A percentile compares a stretch with the other conserved stretches of the same genome.
phyloP scores from a whole-genome alignment of 2,329 filamentous ascomycete species.

The Rhynchosporium agropyri region DNA sequence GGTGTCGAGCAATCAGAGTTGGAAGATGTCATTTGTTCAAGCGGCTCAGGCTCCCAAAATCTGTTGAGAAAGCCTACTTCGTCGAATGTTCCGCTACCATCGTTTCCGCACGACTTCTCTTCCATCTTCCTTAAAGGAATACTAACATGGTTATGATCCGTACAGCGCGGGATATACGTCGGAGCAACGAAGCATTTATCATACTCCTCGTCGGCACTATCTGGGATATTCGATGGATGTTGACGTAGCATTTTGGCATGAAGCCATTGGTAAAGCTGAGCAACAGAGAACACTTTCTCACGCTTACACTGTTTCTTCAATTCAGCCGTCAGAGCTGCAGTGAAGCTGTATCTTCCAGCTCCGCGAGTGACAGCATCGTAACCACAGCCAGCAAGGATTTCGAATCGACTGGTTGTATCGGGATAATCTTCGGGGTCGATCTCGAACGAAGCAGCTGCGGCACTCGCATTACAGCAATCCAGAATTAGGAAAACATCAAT shows the following conservation, averaged over 20 bases:
- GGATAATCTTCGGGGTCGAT: not conserved
- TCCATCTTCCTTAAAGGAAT: conserved; percentile 7
- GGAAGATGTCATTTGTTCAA: not conserved
- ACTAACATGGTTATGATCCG: not conserved
- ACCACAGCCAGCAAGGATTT: conserved; percentile 12
- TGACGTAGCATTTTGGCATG: conserved; percentile 11
- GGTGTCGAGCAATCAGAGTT: no score
- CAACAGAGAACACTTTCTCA: not conserved
- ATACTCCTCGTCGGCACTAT: not conserved
- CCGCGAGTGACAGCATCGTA: conserved; percentile 1
- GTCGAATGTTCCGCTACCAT: not conserved
- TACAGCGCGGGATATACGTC: conserved; percentile 1
- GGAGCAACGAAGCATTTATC: not conserved
- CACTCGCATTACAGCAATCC: conserved; percentile 11
- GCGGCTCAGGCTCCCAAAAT: not conserved
- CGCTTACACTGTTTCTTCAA: not conserved
- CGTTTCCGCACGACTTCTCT: not conserved
- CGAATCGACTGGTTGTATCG: not conserved
- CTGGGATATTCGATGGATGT: conserved; percentile 8
- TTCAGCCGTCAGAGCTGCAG: not conserved
- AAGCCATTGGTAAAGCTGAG: not conserved
- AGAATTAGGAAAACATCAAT: not conserved
- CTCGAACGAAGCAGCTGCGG: conserved; percentile 5
- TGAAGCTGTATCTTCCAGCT: conserved; percentile 11
- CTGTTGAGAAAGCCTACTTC: not conserved